A percentile compares a stretch with the other conserved stretches of the same genome.
Evolutionary conservation across 495 filamentous ascomycete species (phyloP).

Genomic region (Letharia columbiana): DNA sequence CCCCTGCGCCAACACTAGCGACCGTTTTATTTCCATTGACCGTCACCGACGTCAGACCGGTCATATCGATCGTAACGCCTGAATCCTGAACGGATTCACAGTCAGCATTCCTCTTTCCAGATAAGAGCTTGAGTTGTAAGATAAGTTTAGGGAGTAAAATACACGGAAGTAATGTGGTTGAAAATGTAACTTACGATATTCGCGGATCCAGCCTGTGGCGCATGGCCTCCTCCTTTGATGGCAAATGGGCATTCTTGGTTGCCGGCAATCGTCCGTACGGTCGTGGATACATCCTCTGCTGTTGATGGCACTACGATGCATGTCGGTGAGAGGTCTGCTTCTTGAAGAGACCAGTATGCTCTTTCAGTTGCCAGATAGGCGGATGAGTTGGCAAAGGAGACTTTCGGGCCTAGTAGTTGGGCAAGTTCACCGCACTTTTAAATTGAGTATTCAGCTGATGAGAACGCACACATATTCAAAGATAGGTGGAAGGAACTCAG

Average conservation of each 20-base stretch:
- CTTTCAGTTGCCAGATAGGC: not conserved
- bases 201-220: slow-evolving; percentile 23
- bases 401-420: not conserved
- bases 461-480: not conserved
- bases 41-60: slow-evolving; percentile 35
- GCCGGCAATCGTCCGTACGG: slow-evolving; percentile 20
- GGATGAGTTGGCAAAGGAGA: not conserved
- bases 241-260: slow-evolving; percentile 1
- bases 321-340: slow-evolving; percentile 28
- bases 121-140: not conserved
- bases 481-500: not conserved
- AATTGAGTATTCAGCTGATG: not conserved
- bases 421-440: not conserved
- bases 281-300: slow-evolving; percentile 27
- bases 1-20: slow-evolving; percentile 33
- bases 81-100: slow-evolving; percentile 4
- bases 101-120: not conserved
- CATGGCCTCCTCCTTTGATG: slow-evolving; percentile 17
- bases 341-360: slow-evolving; percentile 29
- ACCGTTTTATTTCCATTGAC: not conserved
- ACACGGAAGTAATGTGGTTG: not conserved
- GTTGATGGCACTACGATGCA: slow-evolving; percentile 31
- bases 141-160: not conserved
- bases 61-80: slow-evolving; percentile 30
- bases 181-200: slow-evolving; percentile 21